Percentiles rank a stretch among this genome's conserved stretches.
Conservation (phyloP, 2,329 filamentous ascomycete genomes). For the Huntiella moniliformis region DNA sequence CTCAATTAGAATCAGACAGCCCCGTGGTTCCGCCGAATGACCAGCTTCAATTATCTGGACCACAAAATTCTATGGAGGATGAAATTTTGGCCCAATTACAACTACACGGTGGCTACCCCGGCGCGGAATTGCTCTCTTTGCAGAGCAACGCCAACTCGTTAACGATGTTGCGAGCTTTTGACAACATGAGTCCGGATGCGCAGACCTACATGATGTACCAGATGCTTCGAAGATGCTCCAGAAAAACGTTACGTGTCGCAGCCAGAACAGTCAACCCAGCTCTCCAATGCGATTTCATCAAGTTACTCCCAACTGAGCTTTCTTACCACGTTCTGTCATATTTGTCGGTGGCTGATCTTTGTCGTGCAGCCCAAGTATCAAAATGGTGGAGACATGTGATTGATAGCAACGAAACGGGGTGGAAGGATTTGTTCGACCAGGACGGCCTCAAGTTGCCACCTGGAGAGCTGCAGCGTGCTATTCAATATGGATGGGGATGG, state of each 20-base stretch:
- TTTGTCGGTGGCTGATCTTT: conserved; percentile 70
- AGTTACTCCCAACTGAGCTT: conserved; percentile 66
- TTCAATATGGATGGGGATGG: conserved; percentile 92
- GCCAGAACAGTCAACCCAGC: conserved; percentile 85
- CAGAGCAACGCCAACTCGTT: conserved; percentile 17
- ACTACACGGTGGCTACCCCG: conserved; percentile 1
- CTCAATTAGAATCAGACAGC: conserved; percentile 28
- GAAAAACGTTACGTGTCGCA: conserved; percentile 75
- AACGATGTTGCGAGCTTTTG: conserved; percentile 67
- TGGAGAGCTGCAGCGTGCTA: conserved; percentile 70
- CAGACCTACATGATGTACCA: conserved; percentile 97
- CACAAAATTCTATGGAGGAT: conserved; percentile 1
- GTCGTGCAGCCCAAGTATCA: conserved; percentile 78
- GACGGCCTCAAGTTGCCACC: conserved; percentile 65
- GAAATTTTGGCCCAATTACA: conserved; percentile 5
- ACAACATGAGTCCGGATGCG: conserved; percentile 76
- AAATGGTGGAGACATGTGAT: conserved; percentile 84
- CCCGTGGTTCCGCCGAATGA: conserved; percentile 25
- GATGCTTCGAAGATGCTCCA: conserved; percentile 68
- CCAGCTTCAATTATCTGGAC: conserved; percentile 16
- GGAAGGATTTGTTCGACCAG: conserved; percentile 77
- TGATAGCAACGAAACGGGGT: conserved; percentile 84
- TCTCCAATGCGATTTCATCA: conserved; percentile 82
- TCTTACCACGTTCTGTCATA: conserved; percentile 76
- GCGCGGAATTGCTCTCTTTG: conserved; percentile 53